Percentiles rank a stretch among this genome's conserved stretches.
Evolutionary conservation across 805 yeast species (phyloP).

Genomic region (Sugiyamaella valdiviana): DNA sequence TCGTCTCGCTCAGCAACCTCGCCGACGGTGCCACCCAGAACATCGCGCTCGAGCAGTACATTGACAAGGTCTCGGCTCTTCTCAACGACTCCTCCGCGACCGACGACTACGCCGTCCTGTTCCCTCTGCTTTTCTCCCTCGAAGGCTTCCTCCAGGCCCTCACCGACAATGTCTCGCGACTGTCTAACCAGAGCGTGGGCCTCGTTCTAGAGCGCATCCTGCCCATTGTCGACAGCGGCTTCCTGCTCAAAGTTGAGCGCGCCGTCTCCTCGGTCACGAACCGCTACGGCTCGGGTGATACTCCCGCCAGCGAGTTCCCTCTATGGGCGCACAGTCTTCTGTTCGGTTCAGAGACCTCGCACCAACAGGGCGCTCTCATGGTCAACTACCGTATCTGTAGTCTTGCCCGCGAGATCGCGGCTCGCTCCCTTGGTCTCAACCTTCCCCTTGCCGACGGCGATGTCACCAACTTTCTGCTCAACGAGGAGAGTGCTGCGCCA

Average conservation of each 20-base stretch:
- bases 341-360: slow-evolving; percentile 9
- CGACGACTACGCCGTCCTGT: neutral
- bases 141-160: slow-evolving; percentile 34
- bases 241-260: slow-evolving; percentile 18
- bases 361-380: slow-evolving; percentile 22
- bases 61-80: slow-evolving; percentile 20
- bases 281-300: neutral
- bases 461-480: neutral
- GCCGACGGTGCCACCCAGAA: slow-evolving; percentile 24
- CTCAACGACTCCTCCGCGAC: neutral
- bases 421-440: neutral
- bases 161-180: slow-evolving; percentile 6
- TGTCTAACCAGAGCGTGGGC: slow-evolving; percentile 7
- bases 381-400: slow-evolving; percentile 6
- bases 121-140: slow-evolving; percentile 21
- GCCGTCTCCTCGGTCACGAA: slow-evolving; percentile 10
- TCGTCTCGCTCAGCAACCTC: slow-evolving; percentile 30
- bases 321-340: slow-evolving; percentile 3
- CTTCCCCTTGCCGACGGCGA: neutral
- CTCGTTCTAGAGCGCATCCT: slow-evolving; percentile 10
- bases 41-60: slow-evolving; percentile 23
- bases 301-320: neutral
- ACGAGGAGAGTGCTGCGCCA: neutral
- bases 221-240: slow-evolving; percentile 10
- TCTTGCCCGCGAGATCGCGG: neutral